A percentile compares a stretch with the other conserved stretches of the same genome.
phyloP scores from a whole-genome alignment of 768 basidiomycete genomes.

The Boletus rubropictus region DNA sequence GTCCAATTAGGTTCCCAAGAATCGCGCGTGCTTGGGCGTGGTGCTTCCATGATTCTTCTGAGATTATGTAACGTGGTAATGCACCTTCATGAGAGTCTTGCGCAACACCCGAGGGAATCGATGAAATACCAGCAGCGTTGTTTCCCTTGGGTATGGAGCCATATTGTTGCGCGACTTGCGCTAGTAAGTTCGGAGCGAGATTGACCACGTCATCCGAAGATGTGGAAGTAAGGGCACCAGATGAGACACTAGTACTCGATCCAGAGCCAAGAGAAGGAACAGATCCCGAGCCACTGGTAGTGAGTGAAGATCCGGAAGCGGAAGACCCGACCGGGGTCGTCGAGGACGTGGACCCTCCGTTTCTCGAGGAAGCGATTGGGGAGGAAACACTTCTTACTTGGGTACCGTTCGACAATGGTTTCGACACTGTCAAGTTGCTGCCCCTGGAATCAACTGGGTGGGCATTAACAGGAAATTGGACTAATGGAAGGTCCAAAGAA shows the following conservation, averaged over 20 bases:
- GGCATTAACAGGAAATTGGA: slow-evolving; percentile 36
- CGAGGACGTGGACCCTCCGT: slow-evolving; percentile 20
- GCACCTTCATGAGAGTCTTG: slow-evolving; percentile 40
- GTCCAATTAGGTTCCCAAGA: slow-evolving; percentile 76
- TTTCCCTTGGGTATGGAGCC: slow-evolving; percentile 31
- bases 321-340: slow-evolving; percentile 35
- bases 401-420: slow-evolving; percentile 41
- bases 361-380: slow-evolving; percentile 46
- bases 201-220: slow-evolving; percentile 52
- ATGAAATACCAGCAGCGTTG: slow-evolving; percentile 23
- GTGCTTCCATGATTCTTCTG: slow-evolving; percentile 80
- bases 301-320: slow-evolving; percentile 44
- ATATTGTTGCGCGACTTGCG: slow-evolving; percentile 47
- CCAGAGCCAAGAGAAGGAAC: slow-evolving; percentile 47
- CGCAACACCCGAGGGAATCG: slow-evolving; percentile 32
- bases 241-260: slow-evolving; percentile 41
- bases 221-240: slow-evolving; percentile 44
- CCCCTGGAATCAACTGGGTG: slow-evolving; percentile 29
- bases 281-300: slow-evolving; percentile 42
- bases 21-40: slow-evolving; percentile 80
- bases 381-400: slow-evolving; percentile 65
- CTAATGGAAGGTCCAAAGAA: slow-evolving; percentile 42
- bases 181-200: slow-evolving; percentile 39
- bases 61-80: slow-evolving; percentile 50
- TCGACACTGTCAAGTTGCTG: slow-evolving; percentile 41